Evolutionary conservation across 192 early-diverging fungal species (phyloP).

Genomic region (Backusella psychrophila): DNA sequence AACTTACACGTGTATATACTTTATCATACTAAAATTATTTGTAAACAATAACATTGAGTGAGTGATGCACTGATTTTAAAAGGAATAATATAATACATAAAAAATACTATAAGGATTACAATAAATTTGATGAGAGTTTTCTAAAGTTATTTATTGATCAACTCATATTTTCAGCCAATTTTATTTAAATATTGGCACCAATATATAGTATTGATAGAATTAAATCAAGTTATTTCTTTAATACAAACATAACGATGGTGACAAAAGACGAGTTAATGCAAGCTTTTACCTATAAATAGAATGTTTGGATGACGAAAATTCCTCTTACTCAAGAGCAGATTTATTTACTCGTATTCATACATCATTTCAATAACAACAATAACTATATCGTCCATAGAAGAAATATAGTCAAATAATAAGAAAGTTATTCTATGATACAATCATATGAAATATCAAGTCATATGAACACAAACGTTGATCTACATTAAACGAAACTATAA

Average conservation of each 20-base stretch:
- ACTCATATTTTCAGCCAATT: not conserved
- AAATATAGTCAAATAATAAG: not conserved
- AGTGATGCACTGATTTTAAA: not conserved
- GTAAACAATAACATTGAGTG: not conserved
- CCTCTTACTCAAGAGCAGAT: not conserved
- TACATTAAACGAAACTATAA: not conserved
- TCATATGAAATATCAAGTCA: not conserved
- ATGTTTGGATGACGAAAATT: not conserved
- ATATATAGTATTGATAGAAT: not conserved
- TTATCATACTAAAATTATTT: not conserved
- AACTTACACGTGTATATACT: not conserved
- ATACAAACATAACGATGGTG: not conserved
- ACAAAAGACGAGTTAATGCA: not conserved
- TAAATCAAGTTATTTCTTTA: not conserved
- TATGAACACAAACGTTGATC: not conserved
- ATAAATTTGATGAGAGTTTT: not conserved
- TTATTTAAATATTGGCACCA: not conserved
- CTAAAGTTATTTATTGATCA: not conserved
- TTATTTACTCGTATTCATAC: not conserved
- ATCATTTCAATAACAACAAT: not conserved
- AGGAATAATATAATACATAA: constrained; percentile 1
- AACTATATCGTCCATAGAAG: not conserved
- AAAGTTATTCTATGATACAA: not conserved
- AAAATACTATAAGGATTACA: not conserved
- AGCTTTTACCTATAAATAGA: constrained; percentile 2